Base-by-base conservation (phyloP, 2,329 filamentous ascomycete genomes). In the Fusarium coicis region DNA sequence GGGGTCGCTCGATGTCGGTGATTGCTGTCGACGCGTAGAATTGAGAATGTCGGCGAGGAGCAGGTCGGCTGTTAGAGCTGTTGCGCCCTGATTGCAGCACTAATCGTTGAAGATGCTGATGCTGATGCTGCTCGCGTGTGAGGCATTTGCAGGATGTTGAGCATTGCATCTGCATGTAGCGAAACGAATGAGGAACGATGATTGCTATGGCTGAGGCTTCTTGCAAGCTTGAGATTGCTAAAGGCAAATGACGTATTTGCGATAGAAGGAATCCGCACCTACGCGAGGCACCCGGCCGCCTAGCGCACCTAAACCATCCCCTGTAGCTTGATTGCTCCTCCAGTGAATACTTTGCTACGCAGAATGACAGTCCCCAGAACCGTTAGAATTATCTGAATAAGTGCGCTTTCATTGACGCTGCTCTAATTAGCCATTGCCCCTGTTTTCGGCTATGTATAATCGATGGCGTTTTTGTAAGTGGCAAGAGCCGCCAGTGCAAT, bases 371-470 rank as follows among this genome's bases (percentile, higher is more conserved):
- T 8, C 15, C 1, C 18, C 3, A 18, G 40, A 23, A 8, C 4
- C 42, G 5, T 18, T 3, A 18, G 42, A 23, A 23, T 11, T 23
- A 11, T 18, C 16, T 1, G 1, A 18, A 43, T 5, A 23, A 12
- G 0, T 18, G 6, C 0, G 0, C 2, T 23, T 23, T 1, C 7
- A 18, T 23, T 5, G 1, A 7, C 0, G 4, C 42, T 43, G 6
- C n/a, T 43, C 6, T 3, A 23, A 23, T 0, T 18, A 1, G 18
- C 0, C 7, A 23, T 43, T 4, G 2, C 0, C 6, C 14, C 15
- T 7, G 1, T 11, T 18, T 23, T 23, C 6, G 2, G 40, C 15
- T 7, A 11, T 23, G 0, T 43, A 7, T 43, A 18, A 3, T n/a
- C 15, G 15, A 23, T 23, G 0, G 15, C 0, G n/a, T 4, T 23